Conservation (phyloP, 768 basidiomycete genomes). For the Agaricus blazei region DNA sequence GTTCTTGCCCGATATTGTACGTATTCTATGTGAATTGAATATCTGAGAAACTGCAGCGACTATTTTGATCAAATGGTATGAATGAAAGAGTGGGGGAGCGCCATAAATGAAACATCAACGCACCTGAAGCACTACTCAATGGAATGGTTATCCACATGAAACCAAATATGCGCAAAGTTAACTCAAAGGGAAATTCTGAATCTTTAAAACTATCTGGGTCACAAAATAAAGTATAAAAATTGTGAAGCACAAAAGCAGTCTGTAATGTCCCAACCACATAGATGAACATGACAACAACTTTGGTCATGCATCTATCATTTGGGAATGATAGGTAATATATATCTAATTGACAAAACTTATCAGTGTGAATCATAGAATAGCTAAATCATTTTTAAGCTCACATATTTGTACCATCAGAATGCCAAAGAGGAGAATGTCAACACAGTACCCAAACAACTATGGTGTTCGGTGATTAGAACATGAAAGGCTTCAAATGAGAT, state of each 20-base stretch:
- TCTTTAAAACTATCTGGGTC: too few species aligned
- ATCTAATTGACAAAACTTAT: not conserved
- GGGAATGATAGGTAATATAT: slow-evolving; percentile 5
- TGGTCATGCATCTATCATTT: not conserved
- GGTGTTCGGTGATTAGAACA: too few species aligned
- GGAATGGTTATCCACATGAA: not conserved
- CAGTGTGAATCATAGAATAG: not conserved
- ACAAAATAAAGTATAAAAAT: not conserved
- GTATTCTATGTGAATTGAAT: too few species aligned
- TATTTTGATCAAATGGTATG: too few species aligned
- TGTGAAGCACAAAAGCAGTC: not conserved
- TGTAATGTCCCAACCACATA: slow-evolving; percentile 1
- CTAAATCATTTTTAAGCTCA: not conserved
- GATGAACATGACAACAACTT: not conserved
- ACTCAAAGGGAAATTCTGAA: too few species aligned
- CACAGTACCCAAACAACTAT: not conserved
- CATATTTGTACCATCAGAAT: slow-evolving; percentile 2
- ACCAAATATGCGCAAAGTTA: not conserved
- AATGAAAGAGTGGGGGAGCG: too few species aligned
- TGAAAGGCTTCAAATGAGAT: too few species aligned
- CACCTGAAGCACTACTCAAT: not conserved
- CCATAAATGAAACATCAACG: too few species aligned
- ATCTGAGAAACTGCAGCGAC: too few species aligned
- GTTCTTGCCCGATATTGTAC: too few species aligned
- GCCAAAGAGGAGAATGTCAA: slow-evolving; percentile 3